Conservation (phyloP, 768 basidiomycete genomes). For the Serpula lacrymans region DNA sequence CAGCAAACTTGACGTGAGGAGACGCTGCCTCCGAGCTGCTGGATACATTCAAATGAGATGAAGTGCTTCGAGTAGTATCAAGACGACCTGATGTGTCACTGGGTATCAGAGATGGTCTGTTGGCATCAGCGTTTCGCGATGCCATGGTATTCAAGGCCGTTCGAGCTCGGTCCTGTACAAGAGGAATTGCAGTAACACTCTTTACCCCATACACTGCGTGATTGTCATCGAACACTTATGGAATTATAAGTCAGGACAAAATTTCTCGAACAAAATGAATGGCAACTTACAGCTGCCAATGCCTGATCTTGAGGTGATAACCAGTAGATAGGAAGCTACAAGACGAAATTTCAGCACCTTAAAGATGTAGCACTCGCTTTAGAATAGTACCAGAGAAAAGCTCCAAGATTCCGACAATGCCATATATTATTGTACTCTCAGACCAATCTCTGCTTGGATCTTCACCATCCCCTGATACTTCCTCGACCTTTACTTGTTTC, state of each 20-base stretch:
- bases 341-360: constrained; percentile 1
- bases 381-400: constrained; percentile 60
- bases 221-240: constrained; percentile 59
- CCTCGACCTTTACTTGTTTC: constrained; percentile 51
- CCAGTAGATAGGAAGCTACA: constrained; percentile 74
- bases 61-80: constrained; percentile 3
- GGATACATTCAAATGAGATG: neutral
- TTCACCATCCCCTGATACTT: constrained; percentile 36
- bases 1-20: constrained; percentile 53
- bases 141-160: constrained; percentile 49
- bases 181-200: constrained; percentile 66
- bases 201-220: constrained; percentile 68
- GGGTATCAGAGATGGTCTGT: constrained; percentile 46
- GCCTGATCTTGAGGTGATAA: constrained; percentile 59
- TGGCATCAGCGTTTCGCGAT: constrained; percentile 41
- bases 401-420: constrained; percentile 71
- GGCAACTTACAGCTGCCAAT: constrained; percentile 61
- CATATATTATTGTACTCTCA: constrained; percentile 60
- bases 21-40: constrained; percentile 5
- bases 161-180: constrained; percentile 61
- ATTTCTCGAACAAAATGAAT: constrained; percentile 2
- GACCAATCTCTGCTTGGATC: constrained; percentile 47
- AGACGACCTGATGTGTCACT: constrained; percentile 20
- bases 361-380: constrained; percentile 4
- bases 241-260: constrained; percentile 1